Conservation (phyloP, 2,329 filamentous ascomycete species). For the Venturia nashicola region DNA sequence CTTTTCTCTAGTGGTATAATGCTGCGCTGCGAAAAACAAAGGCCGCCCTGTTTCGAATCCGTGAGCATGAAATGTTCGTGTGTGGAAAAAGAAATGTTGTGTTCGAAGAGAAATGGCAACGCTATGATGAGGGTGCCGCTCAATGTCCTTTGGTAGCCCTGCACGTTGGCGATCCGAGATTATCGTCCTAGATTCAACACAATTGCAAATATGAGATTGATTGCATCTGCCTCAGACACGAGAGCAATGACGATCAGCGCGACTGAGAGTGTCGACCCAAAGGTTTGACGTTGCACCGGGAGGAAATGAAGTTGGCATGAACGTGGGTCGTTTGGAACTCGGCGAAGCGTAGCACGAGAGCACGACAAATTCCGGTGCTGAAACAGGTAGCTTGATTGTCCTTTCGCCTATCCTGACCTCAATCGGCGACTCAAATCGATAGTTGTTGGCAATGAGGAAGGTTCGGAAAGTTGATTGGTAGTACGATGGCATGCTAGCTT, state of each 20-base stretch:
- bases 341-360: neutral
- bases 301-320: neutral
- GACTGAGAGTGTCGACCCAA: neutral
- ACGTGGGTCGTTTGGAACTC: neutral
- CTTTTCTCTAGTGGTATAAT: slow-evolving; percentile 1
- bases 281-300: neutral
- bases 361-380: neutral
- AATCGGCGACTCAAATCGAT: neutral
- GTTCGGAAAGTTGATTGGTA: neutral
- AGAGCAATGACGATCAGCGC: neutral
- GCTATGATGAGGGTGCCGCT: neutral
- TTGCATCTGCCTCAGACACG: neutral
- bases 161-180: neutral
- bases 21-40: neutral
- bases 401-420: neutral
- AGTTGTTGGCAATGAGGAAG: slow-evolving; percentile 1
- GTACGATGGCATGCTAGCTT: slow-evolving; percentile 5
- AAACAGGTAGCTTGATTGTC: neutral
- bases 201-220: neutral
- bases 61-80: neutral
- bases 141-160: too few relatives aligned
- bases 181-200: neutral
- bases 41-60: neutral
- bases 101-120: neutral
- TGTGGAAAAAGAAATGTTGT: neutral